Conservation (phyloP, 805 yeast genomes). For the Ogataea sp. region DNA sequence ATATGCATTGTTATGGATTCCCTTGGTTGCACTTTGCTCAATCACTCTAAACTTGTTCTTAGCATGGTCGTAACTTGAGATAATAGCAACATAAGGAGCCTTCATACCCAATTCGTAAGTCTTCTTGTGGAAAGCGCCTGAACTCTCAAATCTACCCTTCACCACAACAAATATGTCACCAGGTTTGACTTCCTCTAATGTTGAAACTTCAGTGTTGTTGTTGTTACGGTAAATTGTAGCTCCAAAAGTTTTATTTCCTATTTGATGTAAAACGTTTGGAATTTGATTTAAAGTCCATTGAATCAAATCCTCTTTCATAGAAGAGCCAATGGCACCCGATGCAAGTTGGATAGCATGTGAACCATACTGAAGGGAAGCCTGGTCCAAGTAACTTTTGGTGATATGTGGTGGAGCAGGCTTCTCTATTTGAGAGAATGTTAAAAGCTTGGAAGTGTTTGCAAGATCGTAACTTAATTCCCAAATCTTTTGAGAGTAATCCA, state of each 20-base stretch:
- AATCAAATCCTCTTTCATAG: constrained; percentile 23
- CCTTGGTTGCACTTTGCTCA: constrained; percentile 44
- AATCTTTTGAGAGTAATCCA: constrained; percentile 61
- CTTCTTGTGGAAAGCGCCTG: constrained; percentile 23
- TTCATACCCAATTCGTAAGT: constrained; percentile 48
- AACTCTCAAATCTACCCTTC: constrained; percentile 62
- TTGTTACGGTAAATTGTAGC: constrained; percentile 56
- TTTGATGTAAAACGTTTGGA: constrained; percentile 28
- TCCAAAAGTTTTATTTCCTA: constrained; percentile 69
- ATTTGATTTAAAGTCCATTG: constrained; percentile 27
- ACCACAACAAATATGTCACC: constrained; percentile 81
- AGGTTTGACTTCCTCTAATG: constrained; percentile 56
- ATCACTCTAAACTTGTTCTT: constrained; percentile 67
- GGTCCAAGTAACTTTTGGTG: constrained; percentile 40
- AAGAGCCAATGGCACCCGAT: constrained; percentile 26
- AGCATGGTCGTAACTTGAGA: constrained; percentile 64
- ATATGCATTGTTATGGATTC: constrained; percentile 52
- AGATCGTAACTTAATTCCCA: constrained; percentile 50
- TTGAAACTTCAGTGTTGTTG: constrained; percentile 40
- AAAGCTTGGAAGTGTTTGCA: constrained; percentile 44
- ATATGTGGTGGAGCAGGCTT: constrained; percentile 31
- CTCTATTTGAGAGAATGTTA: constrained; percentile 27
- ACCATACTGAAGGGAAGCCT: constrained; percentile 45
- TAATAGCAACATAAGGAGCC: constrained; percentile 48
- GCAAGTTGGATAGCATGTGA: constrained; percentile 39